Conservation (phyloP, 1,284 basidiomycete genomes). For the Fistulina hepatica region DNA sequence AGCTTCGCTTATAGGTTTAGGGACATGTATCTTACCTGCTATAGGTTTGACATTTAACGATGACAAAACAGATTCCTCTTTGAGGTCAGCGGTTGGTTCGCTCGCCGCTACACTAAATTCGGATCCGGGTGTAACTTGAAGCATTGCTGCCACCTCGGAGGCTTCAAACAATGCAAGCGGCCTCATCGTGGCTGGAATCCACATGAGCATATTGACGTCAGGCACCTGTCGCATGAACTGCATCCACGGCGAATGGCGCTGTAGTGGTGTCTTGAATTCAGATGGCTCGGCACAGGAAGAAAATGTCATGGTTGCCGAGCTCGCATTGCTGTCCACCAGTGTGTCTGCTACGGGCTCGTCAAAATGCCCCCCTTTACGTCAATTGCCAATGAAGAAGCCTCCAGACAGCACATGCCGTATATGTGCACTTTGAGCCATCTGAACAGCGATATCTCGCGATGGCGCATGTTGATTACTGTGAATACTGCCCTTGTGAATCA, state of each 20-base stretch:
- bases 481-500: conserved; percentile 8
- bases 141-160: too few relatives aligned
- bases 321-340: background rate
- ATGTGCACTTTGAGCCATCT: conserved; percentile 12
- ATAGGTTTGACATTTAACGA: too few relatives aligned
- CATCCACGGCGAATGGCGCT: background rate
- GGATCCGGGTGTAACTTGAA: too few relatives aligned
- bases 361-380: background rate
- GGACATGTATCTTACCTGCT: too few relatives aligned
- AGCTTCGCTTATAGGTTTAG: too few relatives aligned
- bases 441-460: conserved; percentile 13
- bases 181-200: too few relatives aligned
- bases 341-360: background rate
- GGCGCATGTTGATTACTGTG: conserved; percentile 16
- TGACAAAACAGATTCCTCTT: too few relatives aligned
- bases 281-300: background rate
- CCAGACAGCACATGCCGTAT: conserved; percentile 13
- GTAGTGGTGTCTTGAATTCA: background rate
- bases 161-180: too few relatives aligned
- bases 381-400: conserved; percentile 5
- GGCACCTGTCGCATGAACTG: background rate
- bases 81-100: too few relatives aligned
- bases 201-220: background rate
- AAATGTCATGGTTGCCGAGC: background rate
- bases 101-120: too few relatives aligned